Conservation (phyloP, 805 yeast species). For the Starmera amethionina region DNA sequence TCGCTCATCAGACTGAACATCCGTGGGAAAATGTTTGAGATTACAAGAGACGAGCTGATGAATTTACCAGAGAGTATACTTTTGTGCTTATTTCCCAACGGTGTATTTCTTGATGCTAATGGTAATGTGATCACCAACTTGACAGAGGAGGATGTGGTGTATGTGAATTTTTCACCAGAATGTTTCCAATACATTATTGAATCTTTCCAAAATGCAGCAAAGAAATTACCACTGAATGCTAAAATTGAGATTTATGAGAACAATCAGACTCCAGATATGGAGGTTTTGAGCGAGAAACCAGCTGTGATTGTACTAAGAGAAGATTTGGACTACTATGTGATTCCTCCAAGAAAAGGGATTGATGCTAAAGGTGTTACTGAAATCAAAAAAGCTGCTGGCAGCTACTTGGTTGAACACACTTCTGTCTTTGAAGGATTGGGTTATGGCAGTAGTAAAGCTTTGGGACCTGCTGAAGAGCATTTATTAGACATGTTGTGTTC, state of each 20-base stretch:
- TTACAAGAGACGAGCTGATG: conserved; percentile 84
- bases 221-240: conserved; percentile 35
- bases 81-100: conserved; percentile 81
- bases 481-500: conserved; percentile 89
- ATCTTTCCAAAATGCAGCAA: conserved; percentile 60
- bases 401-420: conserved; percentile 43
- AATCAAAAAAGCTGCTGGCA: conserved; percentile 68
- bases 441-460: conserved; percentile 37
- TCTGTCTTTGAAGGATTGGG: conserved; percentile 78
- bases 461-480: conserved; percentile 92
- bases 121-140: conserved; percentile 74
- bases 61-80: conserved; percentile 84
- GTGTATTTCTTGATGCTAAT: conserved; percentile 68
- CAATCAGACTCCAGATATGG: conserved; percentile 40
- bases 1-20: conserved; percentile 70
- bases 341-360: conserved; percentile 60
- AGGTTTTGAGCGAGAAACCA: conserved; percentile 69
- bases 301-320: conserved; percentile 87
- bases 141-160: conserved; percentile 72
- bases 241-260: conserved; percentile 28
- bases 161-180: conserved; percentile 76
- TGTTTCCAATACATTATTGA: conserved; percentile 80
- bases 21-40: conserved; percentile 62
- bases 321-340: conserved; percentile 87
- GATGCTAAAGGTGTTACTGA: conserved; percentile 49